phyloP scores from a whole-genome alignment of 768 basidiomycete genomes.

The Rhodotorula babjevae region DNA sequence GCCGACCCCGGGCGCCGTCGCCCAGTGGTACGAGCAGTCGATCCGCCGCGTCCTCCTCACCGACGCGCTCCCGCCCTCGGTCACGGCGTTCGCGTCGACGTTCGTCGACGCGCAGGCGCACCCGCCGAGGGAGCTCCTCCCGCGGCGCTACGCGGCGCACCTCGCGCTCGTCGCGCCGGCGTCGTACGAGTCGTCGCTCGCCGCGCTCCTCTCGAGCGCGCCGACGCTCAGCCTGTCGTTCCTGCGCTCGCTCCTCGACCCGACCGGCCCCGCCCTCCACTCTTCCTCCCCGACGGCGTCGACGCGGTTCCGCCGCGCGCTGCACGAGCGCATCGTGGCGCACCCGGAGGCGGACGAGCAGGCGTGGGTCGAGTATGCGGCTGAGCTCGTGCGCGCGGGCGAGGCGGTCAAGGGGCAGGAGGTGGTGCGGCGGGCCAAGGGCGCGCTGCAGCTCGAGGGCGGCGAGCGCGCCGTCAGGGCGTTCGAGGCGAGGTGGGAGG shows the following conservation, averaged over 20 bases:
- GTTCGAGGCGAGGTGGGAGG: constrained; percentile 24
- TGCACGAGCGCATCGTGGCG: constrained; percentile 22
- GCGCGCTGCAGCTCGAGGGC: neutral
- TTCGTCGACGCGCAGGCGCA: neutral
- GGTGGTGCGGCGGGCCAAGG: constrained; percentile 19
- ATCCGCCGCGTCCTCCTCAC: constrained; percentile 25
- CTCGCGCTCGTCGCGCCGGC: constrained; percentile 1
- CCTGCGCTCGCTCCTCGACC: constrained; percentile 10
- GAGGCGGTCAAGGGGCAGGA: constrained; percentile 4
- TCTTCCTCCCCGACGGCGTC: neutral
- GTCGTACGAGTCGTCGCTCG: constrained; percentile 3
- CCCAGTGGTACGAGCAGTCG: constrained; percentile 22
- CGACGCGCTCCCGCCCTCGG: constrained; percentile 23
- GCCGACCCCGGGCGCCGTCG: neutral
- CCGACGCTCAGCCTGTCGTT: constrained; percentile 27
- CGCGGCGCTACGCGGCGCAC: constrained; percentile 29
- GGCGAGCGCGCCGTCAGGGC: constrained; percentile 6
- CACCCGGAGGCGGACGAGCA: constrained; percentile 20
- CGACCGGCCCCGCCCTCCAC: neutral
- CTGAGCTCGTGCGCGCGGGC: constrained; percentile 16
- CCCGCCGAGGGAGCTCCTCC: constrained; percentile 26
- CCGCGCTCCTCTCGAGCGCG: constrained; percentile 1
- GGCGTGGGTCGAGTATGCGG: constrained; percentile 31
- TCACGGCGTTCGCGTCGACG: constrained; percentile 7
- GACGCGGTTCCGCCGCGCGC: constrained; percentile 1